These are phyloP conservation scores for Eutrema japonicum DNA, from an alignment of 345 rosid genomes.

Conservation along the genomic window DNA sequence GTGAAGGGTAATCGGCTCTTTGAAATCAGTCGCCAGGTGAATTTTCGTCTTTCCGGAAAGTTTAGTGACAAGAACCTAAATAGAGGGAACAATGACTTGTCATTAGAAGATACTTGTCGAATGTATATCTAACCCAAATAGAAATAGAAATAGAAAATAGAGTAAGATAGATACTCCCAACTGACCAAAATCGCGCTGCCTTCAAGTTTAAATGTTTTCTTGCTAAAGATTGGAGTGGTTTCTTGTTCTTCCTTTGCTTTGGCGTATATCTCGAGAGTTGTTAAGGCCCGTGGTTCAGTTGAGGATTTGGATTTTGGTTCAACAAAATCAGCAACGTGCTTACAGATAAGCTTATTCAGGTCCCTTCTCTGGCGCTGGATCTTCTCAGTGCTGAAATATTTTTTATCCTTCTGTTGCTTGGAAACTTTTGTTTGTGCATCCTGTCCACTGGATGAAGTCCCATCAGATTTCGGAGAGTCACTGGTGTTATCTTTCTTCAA, in stretches of 20 bases:
- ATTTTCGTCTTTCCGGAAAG: conserved; percentile 66
- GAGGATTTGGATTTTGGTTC: conserved; percentile 44
- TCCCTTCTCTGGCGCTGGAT: conserved; percentile 84
- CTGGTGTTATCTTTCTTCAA: conserved; percentile 54
- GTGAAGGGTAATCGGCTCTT: conserved; percentile 76
- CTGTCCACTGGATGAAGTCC: conserved; percentile 45
- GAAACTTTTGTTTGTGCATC: conserved; percentile 52
- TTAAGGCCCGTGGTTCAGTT: conserved; percentile 59
- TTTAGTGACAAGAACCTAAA: conserved; percentile 79
- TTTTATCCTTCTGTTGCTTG: conserved; percentile 49
- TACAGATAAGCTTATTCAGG: conserved; percentile 62
- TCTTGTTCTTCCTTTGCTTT: conserved; percentile 61
- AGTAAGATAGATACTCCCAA: conserved; percentile 28
- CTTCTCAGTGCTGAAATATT: conserved; percentile 51
- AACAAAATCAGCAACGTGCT: conserved; percentile 49
- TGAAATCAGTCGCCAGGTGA: conserved; percentile 68
- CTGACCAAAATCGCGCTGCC: conserved; percentile 81
- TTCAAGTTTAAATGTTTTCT: conserved; percentile 71
- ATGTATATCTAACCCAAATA: background rate
- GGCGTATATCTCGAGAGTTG: conserved; percentile 63
- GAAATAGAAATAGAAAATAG: conserved; percentile 5
- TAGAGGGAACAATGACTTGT: conserved; percentile 25
- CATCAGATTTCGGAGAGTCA: conserved; percentile 53
- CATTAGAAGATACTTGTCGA: conserved; percentile 32
- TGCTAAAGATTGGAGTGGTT: conserved; percentile 58